Conservation (phyloP, 139 green algal species). For the Microglena sp. region DNA sequence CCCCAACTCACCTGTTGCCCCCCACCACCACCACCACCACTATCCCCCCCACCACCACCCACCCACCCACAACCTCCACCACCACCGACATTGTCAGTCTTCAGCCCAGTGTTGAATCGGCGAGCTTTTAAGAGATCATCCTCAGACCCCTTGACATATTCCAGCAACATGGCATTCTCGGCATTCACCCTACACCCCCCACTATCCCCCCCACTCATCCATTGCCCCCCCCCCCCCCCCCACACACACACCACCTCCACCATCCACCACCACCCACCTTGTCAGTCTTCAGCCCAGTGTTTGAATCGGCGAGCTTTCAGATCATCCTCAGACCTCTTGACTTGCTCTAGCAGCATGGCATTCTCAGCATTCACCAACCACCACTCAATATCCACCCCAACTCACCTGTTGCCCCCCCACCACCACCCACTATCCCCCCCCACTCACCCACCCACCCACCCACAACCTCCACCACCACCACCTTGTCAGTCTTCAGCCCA, state of each 20-base stretch:
- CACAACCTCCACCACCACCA: constrained; percentile 10
- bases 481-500: too few species aligned
- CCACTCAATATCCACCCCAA: too few species aligned
- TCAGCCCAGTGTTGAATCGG: constrained; percentile 20
- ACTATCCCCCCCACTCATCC: too few species aligned
- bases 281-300: too few species aligned
- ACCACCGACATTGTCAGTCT: too few species aligned
- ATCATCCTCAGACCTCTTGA: constrained; percentile 66
- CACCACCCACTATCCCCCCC: neutral
- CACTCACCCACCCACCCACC: neutral
- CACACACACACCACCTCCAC: neutral
- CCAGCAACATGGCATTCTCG: constrained; percentile 59
- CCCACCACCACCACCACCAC: neutral
- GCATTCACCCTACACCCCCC: constrained; percentile 34
- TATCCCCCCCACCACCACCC: neutral
- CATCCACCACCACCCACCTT: constrained; percentile 6
- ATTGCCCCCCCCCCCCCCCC: too few species aligned
- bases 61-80: constrained; percentile 8
- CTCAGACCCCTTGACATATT: constrained; percentile 63
- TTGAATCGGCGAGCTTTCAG: constrained; percentile 23
- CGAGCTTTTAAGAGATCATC: constrained; percentile 48
- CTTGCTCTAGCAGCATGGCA: constrained; percentile 53
- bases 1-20: too few species aligned
- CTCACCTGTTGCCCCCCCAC: neutral
- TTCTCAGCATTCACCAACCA: constrained; percentile 57